Evolutionary conservation across 1,139 yeast species (phyloP).

Genomic region (Wickerhamomyces sp.): DNA sequence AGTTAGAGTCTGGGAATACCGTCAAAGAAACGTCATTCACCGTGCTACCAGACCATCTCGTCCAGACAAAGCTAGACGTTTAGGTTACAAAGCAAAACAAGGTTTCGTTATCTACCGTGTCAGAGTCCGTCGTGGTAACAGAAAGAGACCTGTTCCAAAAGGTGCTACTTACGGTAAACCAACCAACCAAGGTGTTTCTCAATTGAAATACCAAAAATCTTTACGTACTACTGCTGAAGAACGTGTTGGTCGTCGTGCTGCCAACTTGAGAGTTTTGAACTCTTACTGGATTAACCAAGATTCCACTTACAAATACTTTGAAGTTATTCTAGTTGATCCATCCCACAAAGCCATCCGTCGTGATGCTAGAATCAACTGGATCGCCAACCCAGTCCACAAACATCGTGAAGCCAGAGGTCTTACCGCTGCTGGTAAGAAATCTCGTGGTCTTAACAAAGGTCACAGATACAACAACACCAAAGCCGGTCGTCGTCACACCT

Average conservation of each 20-base stretch:
- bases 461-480: conserved; percentile 97
- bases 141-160: conserved; percentile 99
- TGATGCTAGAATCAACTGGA: conserved; percentile 99
- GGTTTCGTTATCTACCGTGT: conserved; percentile 98
- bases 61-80: conserved; percentile 99
- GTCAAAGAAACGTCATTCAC: conserved; percentile 98
- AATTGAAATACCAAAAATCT: conserved; percentile 98
- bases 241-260: conserved; percentile 98
- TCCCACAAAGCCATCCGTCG: conserved; percentile 98
- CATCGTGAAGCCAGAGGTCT: conserved; percentile 99
- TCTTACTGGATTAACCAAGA: conserved; percentile 99
- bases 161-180: conserved; percentile 99
- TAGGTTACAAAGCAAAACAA: conserved; percentile 99
- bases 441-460: conserved; percentile 99
- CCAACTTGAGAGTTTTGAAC: conserved; percentile 98
- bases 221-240: conserved; percentile 98
- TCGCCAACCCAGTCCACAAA: conserved; percentile 99
- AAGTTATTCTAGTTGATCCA: conserved; percentile 96
- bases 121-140: conserved; percentile 99
- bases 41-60: conserved; percentile 98
- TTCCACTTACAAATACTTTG: conserved; percentile 98
- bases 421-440: conserved; percentile 96
- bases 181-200: conserved; percentile 99
- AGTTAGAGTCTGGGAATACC: conserved; percentile 99
- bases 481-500: conserved; percentile 98